A percentile compares a stretch with the other conserved stretches of the same genome.
phyloP scores from a whole-genome alignment of 1,284 basidiomycete genomes.

The Ceratobasidium sp. region DNA sequence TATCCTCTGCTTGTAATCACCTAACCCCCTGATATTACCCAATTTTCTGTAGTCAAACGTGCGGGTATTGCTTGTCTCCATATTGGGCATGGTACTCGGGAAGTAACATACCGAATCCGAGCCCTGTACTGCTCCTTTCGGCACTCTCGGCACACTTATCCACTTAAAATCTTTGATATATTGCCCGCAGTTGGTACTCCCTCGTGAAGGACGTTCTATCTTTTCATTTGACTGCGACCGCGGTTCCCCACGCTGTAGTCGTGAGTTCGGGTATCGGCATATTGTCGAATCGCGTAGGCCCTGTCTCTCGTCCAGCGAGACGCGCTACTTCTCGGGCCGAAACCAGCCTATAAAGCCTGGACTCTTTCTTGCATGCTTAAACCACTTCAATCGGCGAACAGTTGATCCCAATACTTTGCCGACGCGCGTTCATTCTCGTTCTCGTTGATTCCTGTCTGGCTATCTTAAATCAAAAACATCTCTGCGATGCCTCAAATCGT shows the following conservation, averaged over 20 bases:
- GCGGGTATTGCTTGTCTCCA: background rate
- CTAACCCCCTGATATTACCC: no score
- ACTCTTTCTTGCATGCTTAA: background rate
- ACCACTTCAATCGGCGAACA: background rate
- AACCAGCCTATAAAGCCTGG: background rate
- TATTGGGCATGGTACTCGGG: background rate
- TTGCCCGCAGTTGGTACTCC: background rate
- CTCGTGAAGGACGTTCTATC: background rate
- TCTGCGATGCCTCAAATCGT: background rate
- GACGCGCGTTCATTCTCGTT: no score
- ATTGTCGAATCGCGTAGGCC: background rate
- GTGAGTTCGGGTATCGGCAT: background rate
- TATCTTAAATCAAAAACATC: background rate
- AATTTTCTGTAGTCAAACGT: background rate
- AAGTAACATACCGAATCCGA: conserved; percentile 10
- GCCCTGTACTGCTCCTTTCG: background rate
- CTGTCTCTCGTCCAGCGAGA: background rate
- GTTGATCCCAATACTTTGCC: no score
- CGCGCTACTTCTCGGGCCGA: background rate
- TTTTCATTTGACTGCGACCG: background rate
- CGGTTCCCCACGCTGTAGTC: background rate
- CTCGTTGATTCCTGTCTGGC: background rate
- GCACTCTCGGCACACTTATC: background rate
- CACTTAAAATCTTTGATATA: background rate
- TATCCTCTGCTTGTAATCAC: no score